Percentiles rank a stretch among this genome's conserved stretches.
These are phyloP conservation scores for Hypomyces perniciosus DNA, from an alignment of 2,329 filamentous ascomycete species.

Conservation along the genomic window DNA sequence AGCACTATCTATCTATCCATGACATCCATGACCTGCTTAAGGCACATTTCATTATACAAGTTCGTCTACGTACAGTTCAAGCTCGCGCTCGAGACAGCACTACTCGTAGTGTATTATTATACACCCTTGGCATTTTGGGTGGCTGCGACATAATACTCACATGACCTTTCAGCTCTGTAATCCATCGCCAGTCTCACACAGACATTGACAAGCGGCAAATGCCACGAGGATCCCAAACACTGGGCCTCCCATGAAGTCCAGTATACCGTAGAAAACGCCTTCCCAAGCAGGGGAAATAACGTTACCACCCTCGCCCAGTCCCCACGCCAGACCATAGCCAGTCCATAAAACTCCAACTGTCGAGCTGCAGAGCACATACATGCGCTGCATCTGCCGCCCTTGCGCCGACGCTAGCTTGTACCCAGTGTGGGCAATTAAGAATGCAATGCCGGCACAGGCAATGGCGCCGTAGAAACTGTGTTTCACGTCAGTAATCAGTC, in stretches of 20 bases:
- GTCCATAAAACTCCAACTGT: conserved; percentile 41
- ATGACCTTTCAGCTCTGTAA: background rate
- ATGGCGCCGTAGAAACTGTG: background rate
- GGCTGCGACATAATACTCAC: background rate
- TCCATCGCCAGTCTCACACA: background rate
- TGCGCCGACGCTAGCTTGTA: conserved; percentile 46
- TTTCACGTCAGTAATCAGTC: background rate
- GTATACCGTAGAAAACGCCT: conserved; percentile 61
- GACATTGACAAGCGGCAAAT: background rate
- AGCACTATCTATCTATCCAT: too few relatives aligned
- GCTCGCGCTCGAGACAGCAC: too few relatives aligned
- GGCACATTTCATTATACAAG: too few relatives aligned
- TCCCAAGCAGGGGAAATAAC: conserved; percentile 56
- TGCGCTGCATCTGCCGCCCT: conserved; percentile 46
- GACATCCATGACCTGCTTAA: too few relatives aligned
- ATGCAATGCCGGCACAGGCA: background rate
- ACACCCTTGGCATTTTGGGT: background rate
- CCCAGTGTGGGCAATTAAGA: conserved; percentile 32
- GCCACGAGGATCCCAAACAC: conserved; percentile 47
- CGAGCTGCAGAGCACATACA: conserved; percentile 34
- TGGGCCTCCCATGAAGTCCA: conserved; percentile 61
- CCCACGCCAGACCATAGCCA: conserved; percentile 49
- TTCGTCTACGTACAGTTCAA: too few relatives aligned
- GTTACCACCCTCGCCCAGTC: conserved; percentile 48
- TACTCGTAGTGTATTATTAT: too few relatives aligned